phyloP scores from a whole-genome alignment of 495 filamentous ascomycete species.

The Elasticomyces elasticus region DNA sequence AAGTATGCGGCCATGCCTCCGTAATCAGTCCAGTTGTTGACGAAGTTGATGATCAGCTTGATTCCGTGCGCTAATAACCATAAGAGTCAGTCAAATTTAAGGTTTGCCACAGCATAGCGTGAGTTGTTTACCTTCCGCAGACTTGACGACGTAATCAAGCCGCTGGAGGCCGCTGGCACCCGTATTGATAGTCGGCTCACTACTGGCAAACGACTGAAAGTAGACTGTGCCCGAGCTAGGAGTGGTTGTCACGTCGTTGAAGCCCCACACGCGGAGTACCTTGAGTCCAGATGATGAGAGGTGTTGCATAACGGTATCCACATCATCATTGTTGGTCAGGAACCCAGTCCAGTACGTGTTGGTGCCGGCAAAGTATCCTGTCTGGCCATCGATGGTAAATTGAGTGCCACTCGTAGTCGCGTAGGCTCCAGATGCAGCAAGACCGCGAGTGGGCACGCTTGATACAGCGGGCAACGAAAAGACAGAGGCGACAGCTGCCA shows the following conservation, averaged over 20 bases:
- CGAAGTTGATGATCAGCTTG: conserved; percentile 21
- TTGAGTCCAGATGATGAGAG: conserved; percentile 47
- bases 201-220: conserved; percentile 30
- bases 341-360: conserved; percentile 71
- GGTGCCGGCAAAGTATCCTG: conserved; percentile 53
- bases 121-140: too few species aligned
- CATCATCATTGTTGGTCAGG: conserved; percentile 22
- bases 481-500: too few species aligned
- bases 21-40: conserved; percentile 22
- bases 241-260: conserved; percentile 10
- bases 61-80: conserved; percentile 26
- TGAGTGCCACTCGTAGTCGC: conserved; percentile 34
- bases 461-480: too few species aligned
- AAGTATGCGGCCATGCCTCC: conserved; percentile 19
- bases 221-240: conserved; percentile 23
- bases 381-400: conserved; percentile 54
- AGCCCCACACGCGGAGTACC: conserved; percentile 21
- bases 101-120: too few species aligned
- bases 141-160: conserved; percentile 15
- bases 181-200: conserved; percentile 30
- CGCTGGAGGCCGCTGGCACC: conserved; percentile 13
- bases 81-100: too few species aligned
- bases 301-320: conserved; percentile 14
- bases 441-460: too few species aligned
- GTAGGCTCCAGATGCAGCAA: not conserved